Conservation (phyloP, 1,284 basidiomycete species). For the Naganishia cerealis region DNA sequence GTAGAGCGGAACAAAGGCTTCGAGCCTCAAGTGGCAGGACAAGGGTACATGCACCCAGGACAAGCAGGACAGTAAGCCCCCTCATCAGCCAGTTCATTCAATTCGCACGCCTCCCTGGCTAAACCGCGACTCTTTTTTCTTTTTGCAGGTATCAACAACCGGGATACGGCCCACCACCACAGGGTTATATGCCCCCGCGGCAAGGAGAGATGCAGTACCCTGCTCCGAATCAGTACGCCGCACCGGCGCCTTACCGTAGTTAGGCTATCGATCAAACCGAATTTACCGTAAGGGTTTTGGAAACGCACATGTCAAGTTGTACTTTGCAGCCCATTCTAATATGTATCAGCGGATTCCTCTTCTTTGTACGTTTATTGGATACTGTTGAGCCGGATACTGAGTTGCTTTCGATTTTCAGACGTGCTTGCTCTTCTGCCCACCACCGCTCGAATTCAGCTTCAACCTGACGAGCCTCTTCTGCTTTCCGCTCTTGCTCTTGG, state of each 20-base stretch:
- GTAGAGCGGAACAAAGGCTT: constrained; percentile 24
- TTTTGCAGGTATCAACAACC: constrained; percentile 18
- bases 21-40: constrained; percentile 23
- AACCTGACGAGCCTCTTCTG: constrained; percentile 56
- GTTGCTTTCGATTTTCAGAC: constrained; percentile 8
- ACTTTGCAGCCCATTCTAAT: too few species aligned
- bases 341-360: background rate
- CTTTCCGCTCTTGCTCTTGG: constrained; percentile 69
- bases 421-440: constrained; percentile 78
- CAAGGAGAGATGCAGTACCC: constrained; percentile 24
- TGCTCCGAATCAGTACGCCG: background rate
- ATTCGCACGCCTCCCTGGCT: background rate
- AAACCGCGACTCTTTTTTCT: background rate
- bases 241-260: background rate
- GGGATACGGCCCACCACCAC: constrained; percentile 25
- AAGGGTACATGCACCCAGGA: constrained; percentile 27
- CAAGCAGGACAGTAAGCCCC: constrained; percentile 15
- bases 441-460: constrained; percentile 78
- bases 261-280: background rate
- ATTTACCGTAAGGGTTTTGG: background rate
- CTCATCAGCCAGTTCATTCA: background rate
- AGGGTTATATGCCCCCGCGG: constrained; percentile 27
- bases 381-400: background rate
- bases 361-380: constrained; percentile 10
- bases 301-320: background rate